These are phyloP conservation scores for Podila horticola DNA, from an alignment of 192 early-diverging fungal species.

Conservation along the genomic window DNA sequence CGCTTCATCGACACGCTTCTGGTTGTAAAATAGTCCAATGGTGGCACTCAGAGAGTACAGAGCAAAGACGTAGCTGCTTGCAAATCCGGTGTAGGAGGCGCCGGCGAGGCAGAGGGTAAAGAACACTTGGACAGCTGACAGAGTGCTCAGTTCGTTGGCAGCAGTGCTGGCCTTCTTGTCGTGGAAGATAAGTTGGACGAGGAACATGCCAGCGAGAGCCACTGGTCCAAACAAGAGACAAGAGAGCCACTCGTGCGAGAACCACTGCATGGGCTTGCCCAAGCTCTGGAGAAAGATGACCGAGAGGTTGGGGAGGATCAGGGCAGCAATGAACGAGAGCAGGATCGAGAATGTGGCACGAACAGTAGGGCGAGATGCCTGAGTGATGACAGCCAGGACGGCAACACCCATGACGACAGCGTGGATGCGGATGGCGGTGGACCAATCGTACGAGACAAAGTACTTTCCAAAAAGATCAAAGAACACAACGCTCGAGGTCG, in stretches of 20 bases:
- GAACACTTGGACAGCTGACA: constrained; percentile 38
- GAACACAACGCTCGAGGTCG: constrained; percentile 65
- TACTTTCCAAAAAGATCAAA: constrained; percentile 71
- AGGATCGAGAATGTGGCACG: constrained; percentile 47
- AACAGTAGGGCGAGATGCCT: constrained; percentile 33
- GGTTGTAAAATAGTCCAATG: constrained; percentile 43
- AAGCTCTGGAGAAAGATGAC: constrained; percentile 38
- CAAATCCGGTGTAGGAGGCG: constrained; percentile 55
- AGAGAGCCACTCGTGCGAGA: constrained; percentile 67
- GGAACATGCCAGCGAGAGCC: constrained; percentile 57
- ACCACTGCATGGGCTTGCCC: constrained; percentile 70
- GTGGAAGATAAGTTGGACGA: constrained; percentile 55
- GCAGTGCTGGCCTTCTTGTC: constrained; percentile 45
- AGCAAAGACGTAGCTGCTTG: constrained; percentile 60
- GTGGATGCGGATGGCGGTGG: constrained; percentile 63
- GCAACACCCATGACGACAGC: constrained; percentile 33
- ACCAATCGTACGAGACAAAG: constrained; percentile 71
- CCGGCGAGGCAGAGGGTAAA: constrained; percentile 32
- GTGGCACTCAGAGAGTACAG: constrained; percentile 50
- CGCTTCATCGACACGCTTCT: constrained; percentile 31
- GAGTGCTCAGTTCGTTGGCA: constrained; percentile 38
- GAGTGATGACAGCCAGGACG: constrained; percentile 19
- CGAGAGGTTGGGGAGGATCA: constrained; percentile 40
- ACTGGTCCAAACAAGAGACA: constrained; percentile 62
- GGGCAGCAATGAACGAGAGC: constrained; percentile 39